Base-by-base conservation (phyloP, 2,329 filamentous ascomycete genomes). In the Pseudogymnoascus sp. region DNA sequence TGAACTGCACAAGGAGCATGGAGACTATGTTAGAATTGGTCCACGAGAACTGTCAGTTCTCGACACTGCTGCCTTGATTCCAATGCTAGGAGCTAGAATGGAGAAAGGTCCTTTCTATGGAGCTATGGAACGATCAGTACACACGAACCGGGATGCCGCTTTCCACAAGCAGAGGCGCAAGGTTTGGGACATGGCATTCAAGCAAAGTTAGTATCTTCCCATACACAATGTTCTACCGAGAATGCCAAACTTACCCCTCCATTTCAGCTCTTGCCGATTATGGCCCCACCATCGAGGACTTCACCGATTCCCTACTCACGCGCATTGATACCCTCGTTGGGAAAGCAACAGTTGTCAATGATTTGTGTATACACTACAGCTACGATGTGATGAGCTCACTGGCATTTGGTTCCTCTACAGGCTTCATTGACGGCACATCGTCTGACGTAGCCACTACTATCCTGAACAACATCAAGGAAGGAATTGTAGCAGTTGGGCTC, bases 311-410 rank as follows among this genome's bases (percentile, higher is more conserved):
- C 3, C 63, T 71, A 12, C 36, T 69, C 5, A 23, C 63, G 1
- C 64, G 67, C 18, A 23, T 71, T 4, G 40, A 34, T 34, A 45
- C 62, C 3, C 64, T 61, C 21, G 14, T 60, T 3, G 70, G 69
- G 2, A 67, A 67, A 34, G 26, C 68, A 5, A 18, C 70, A 4
- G 65, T 70, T 61, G 68, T 62, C 1, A 66, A 63, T 51, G 18
- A 62, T 14, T 70, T 68, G 68, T 69, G 70, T 47, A 67, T 69
- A 21, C 68, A 64, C 39, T 70, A 66, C 51, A 47, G 63, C 5
- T 72, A 71, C 60, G 71, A 72, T 61, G 65, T 71, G 5, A 71
- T 71, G 66, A 69, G 69, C n/a, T 69, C 71, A 16, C 63, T 72
- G 29, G 69, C 66, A 1, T 71, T 71, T 60, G 68, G 69, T 10